Evolutionary conservation across 306 rosid genomes (phyloP).

Genomic region (Cucurbita pepo): DNA sequence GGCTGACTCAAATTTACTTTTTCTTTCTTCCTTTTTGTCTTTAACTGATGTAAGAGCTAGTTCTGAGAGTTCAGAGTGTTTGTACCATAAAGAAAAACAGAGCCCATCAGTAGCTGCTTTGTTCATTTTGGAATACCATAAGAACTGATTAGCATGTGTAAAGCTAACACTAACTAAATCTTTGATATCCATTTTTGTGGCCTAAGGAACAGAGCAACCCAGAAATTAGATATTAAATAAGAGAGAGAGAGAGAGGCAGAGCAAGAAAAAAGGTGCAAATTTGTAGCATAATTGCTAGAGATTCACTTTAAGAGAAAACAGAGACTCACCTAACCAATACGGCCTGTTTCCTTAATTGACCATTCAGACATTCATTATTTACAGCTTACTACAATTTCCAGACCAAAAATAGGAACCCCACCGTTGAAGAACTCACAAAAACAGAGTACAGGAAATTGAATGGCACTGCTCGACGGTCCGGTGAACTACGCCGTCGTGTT

Average conservation of each 20-base stretch:
- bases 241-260: neutral
- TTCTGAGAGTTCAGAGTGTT: neutral
- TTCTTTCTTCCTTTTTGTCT: neutral
- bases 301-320: neutral
- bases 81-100: neutral
- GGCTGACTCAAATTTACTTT: neutral
- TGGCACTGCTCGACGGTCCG: neutral
- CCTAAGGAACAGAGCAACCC: neutral
- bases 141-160: neutral
- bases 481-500: neutral
- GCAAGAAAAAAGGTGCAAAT: neutral
- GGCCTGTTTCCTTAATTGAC: neutral
- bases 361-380: neutral
- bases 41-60: neutral
- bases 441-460: neutral
- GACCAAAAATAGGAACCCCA: neutral
- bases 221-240: neutral
- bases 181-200: neutral
- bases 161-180: neutral
- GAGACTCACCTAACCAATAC: neutral
- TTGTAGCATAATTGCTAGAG: neutral
- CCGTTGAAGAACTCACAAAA: neutral
- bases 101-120: neutral
- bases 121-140: neutral
- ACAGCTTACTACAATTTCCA: conserved; percentile 1